Evolutionary conservation across 768 basidiomycete genomes (phyloP).

Genomic region (Suillus weaverae): DNA sequence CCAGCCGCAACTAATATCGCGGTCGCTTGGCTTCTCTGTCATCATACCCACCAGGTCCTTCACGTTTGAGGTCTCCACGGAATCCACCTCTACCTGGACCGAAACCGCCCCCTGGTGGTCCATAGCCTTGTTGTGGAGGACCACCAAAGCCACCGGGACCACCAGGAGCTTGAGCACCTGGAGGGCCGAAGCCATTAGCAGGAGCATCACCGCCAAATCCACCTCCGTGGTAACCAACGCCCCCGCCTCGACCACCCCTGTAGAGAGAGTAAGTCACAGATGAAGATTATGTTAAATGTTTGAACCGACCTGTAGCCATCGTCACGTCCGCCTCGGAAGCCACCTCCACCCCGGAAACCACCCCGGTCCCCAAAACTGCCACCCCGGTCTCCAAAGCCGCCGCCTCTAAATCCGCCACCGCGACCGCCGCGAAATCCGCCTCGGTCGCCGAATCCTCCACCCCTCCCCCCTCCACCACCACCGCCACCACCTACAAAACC

Average conservation of each 20-base stretch:
- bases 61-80: constrained; percentile 75
- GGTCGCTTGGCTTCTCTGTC: constrained; percentile 82
- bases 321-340: constrained; percentile 43
- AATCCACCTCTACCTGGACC: constrained; percentile 54
- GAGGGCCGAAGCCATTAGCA: constrained; percentile 56
- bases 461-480: constrained; percentile 29
- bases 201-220: constrained; percentile 57
- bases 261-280: constrained; percentile 18
- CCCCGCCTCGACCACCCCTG: constrained; percentile 68
- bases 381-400: constrained; percentile 36
- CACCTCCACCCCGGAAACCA: constrained; percentile 45
- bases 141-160: constrained; percentile 47
- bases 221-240: constrained; percentile 68
- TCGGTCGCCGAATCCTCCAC: constrained; percentile 35
- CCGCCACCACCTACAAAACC: constrained; percentile 49
- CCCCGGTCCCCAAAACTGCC: constrained; percentile 35
- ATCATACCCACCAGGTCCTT: constrained; percentile 73
- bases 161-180: constrained; percentile 37
- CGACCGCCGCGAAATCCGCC: constrained; percentile 41
- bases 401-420: constrained; percentile 36
- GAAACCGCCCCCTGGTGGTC: constrained; percentile 46
- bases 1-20: constrained; percentile 61
- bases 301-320: constrained; percentile 52
- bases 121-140: constrained; percentile 38
- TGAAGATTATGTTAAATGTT: constrained; percentile 1